Evolutionary conservation across 2,329 filamentous ascomycete genomes (phyloP).

Genomic region (Diaporthe australafricana): DNA sequence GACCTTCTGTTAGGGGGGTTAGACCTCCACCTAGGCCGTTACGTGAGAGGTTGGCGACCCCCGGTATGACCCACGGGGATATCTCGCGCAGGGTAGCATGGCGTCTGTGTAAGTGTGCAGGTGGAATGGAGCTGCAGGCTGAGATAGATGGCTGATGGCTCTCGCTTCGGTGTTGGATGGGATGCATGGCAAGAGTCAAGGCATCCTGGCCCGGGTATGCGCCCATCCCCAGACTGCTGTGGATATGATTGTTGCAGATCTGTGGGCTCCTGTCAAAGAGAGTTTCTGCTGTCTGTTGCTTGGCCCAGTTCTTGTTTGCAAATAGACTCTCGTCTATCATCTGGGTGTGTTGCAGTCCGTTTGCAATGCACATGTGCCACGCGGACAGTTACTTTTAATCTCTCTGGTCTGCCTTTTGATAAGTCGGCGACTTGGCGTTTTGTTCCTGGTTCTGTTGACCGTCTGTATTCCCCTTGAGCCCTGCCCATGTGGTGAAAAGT

Average conservation of each 20-base stretch:
- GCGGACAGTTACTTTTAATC: neutral
- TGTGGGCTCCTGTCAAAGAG: neutral
- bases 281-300: neutral
- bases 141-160: neutral
- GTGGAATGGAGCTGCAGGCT: neutral
- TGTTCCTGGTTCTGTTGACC: neutral
- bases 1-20: neutral
- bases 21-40: neutral
- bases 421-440: no score
- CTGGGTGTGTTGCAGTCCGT: neutral
- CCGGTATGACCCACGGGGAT: neutral
- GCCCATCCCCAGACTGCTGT: neutral
- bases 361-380: neutral
- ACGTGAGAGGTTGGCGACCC: slow-evolving; percentile 1
- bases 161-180: neutral
- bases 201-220: neutral
- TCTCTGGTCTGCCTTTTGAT: neutral
- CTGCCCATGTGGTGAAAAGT: neutral
- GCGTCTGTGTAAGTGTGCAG: neutral
- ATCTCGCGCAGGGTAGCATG: neutral
- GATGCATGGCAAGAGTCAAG: neutral
- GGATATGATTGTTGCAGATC: neutral
- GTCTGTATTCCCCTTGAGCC: neutral
- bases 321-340: neutral
- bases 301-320: neutral